These are phyloP conservation scores for Ophiostoma ips DNA, from an alignment of 2,329 filamentous ascomycete genomes.

Conservation along the genomic window DNA sequence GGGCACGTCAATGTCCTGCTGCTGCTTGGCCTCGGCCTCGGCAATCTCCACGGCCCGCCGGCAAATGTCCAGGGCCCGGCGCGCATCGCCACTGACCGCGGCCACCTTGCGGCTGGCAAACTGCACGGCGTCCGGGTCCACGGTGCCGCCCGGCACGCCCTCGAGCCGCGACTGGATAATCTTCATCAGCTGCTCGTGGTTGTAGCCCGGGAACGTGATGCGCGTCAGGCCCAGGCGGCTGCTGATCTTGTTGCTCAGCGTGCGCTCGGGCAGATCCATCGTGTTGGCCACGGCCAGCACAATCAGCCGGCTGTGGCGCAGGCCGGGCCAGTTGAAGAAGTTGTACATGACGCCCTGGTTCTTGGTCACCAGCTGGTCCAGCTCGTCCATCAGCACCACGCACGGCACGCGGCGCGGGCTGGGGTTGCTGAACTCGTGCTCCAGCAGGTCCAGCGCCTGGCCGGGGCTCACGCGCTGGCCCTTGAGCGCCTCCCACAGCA, in stretches of 20 bases:
- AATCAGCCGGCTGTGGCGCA: constrained; percentile 83
- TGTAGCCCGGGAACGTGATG: constrained; percentile 95
- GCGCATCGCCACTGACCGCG: constrained; percentile 85
- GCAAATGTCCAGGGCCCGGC: constrained; percentile 88
- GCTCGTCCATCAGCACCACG: constrained; percentile 95
- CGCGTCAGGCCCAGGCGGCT: constrained; percentile 75
- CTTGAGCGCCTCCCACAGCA: constrained; percentile 92
- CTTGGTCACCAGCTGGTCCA: constrained; percentile 93
- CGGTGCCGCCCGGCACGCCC: constrained; percentile 76
- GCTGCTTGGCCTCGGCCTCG: constrained; percentile 46
- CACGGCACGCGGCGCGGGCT: constrained; percentile 85
- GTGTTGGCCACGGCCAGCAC: constrained; percentile 97
- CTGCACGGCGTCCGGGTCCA: constrained; percentile 85
- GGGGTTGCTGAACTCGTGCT: constrained; percentile 84
- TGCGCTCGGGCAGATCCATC: constrained; percentile 94
- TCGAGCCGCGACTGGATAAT: constrained; percentile 92
- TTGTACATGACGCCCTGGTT: constrained; percentile 99
- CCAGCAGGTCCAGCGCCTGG: constrained; percentile 80
- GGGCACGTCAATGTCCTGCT: constrained; percentile 20
- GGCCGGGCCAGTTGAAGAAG: constrained; percentile 97
- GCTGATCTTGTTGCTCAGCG: constrained; percentile 95
- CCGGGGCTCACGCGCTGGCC: constrained; percentile 84
- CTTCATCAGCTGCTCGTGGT: constrained; percentile 90
- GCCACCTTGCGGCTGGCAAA: constrained; percentile 95
- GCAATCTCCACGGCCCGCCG: constrained; percentile 88